Conservation (phyloP, 148 eudicot genomes). For the Rhododendron kiyosumense region DNA sequence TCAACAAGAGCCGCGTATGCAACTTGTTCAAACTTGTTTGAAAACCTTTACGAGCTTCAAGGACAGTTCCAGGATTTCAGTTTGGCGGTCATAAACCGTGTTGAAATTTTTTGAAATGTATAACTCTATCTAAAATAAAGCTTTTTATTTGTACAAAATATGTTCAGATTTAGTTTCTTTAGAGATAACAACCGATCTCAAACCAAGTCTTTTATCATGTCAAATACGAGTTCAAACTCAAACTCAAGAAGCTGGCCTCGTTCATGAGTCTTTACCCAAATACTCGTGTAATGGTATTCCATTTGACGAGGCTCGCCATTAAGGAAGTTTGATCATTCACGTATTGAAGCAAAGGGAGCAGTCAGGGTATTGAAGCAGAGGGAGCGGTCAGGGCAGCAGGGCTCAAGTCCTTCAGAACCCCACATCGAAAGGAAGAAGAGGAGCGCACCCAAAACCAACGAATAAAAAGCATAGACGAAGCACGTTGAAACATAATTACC, state of each 20-base stretch:
- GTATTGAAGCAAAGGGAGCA: background rate
- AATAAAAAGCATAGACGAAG: background rate
- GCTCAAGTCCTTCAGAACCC: background rate
- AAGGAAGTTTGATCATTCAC: background rate
- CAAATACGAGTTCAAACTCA: background rate
- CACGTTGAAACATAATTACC: conserved; percentile 48
- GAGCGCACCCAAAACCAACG: background rate
- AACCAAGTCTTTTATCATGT: too few species aligned
- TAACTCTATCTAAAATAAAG: too few species aligned
- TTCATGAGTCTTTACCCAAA: background rate
- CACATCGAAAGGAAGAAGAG: background rate
- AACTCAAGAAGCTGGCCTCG: background rate
- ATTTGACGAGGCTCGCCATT: background rate
- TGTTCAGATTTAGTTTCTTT: too few species aligned
- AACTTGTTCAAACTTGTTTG: background rate
- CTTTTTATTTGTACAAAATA: too few species aligned
- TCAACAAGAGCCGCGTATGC: too few species aligned
- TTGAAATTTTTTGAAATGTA: too few species aligned
- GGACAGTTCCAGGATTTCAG: too few species aligned
- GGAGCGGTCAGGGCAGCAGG: background rate
- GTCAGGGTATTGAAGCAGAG: background rate
- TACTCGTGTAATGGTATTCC: background rate
- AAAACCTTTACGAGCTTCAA: background rate
- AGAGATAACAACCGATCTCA: too few species aligned
- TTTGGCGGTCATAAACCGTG: too few species aligned